Evolutionary conservation across 495 filamentous ascomycete species (phyloP).

Genomic region (Xylaria nigripes): DNA sequence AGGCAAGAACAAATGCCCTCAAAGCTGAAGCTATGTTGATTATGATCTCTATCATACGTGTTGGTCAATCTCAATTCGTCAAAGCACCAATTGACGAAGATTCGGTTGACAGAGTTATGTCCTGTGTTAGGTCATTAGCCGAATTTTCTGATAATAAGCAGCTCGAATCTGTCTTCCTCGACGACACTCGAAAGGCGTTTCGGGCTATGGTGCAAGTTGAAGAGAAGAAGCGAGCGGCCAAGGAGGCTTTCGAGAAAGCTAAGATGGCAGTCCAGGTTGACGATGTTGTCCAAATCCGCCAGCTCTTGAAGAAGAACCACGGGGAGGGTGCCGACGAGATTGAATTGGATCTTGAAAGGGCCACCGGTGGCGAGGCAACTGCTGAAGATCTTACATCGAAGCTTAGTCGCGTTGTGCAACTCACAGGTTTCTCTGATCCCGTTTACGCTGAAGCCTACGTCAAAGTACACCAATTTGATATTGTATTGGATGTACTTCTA

Average conservation of each 20-base stretch:
- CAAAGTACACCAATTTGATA: constrained; percentile 98
- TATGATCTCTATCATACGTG: constrained; percentile 97
- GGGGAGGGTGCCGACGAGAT: constrained; percentile 76
- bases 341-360: constrained; percentile 85
- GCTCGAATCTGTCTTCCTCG: constrained; percentile 83
- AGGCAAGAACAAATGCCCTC: constrained; percentile 83
- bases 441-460: constrained; percentile 99
- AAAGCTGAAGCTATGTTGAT: constrained; percentile 98
- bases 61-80: constrained; percentile 95
- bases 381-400: constrained; percentile 82
- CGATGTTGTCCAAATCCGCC: constrained; percentile 85
- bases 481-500: constrained; percentile 90
- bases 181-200: constrained; percentile 95
- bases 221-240: constrained; percentile 90
- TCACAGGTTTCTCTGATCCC: constrained; percentile 96
- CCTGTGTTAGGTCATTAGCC: constrained; percentile 83
- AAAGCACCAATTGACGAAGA: constrained; percentile 97
- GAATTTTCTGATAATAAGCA: constrained; percentile 87
- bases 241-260: constrained; percentile 83
- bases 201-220: constrained; percentile 96
- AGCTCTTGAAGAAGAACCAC: constrained; percentile 86
- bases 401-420: constrained; percentile 88
- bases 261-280: constrained; percentile 94
- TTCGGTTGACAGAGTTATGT: constrained; percentile 94
- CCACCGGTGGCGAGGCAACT: constrained; percentile 80